Base-by-base conservation (phyloP, 371 early-diverging fungal genomes). In the Rhizomucor miehei region DNA sequence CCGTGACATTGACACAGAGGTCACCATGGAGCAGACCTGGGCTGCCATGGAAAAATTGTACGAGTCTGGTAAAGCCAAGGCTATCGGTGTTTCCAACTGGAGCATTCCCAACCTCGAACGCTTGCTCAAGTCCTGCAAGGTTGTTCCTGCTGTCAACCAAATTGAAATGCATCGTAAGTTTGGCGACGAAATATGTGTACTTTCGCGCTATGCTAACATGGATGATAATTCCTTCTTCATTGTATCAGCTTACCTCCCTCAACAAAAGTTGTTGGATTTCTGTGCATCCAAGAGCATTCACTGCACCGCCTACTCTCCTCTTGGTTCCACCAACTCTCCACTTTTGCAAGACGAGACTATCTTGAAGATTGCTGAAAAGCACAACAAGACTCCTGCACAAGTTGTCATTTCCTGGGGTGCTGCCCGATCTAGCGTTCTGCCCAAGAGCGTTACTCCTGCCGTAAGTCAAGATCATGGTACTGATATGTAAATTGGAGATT, bases 141-240 rank as follows among this genome's bases (percentile, higher is more conserved):
- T 86, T 24, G 73, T 72, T 44, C 87, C 89, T 36, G 82, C 81
- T 44, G 82, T 88, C 8, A 80, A 81, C 52, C 89, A 90, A 61
- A 69, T 88, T 44, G 89, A 90, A 63, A 56, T 87, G 12, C 84
- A 88, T 59, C 88, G 96, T 54, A 92, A 91, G 82, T 77, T 85
- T 50, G 85, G 80, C 11, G 82, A 85, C 55, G 52, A 60, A 34
- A 19, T 25, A 43, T 8, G 29, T 16, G 8, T 29, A 29, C 8
- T 5, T 8, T 29, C 29, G 29, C 29, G 8, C 3, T 3, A 8
- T 29, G 3, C 8, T 29, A 19, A 20, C 38, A 24, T 16, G 23
- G 23, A 6, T 16, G 37, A 49, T n/a, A n/a, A 53, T 11, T 24
- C 12, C 16, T 10, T 36, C 19, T 16, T n/a, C 36, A 29, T 21